Evolutionary conservation across 2,329 filamentous ascomycete species (phyloP).

Genomic region (Phaeosphaeriaceae sp.): DNA sequence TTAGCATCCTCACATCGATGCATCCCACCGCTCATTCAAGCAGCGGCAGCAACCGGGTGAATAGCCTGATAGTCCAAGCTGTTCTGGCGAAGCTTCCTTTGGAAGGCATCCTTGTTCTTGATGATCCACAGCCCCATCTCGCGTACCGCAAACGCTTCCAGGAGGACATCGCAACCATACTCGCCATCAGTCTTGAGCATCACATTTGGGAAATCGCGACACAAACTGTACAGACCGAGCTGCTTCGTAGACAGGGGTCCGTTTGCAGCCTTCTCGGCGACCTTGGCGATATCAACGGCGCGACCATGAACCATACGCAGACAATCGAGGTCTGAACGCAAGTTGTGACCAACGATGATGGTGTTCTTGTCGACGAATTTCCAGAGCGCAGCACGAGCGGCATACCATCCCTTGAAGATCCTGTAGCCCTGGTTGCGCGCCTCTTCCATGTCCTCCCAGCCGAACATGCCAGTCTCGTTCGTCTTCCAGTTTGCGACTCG

Average conservation of each 20-base stretch:
- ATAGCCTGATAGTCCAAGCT: slow-evolving; percentile 32
- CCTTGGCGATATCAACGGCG: slow-evolving; percentile 38
- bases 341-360: slow-evolving; percentile 44
- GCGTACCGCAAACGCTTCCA: slow-evolving; percentile 59
- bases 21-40: not conserved
- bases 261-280: slow-evolving; percentile 43
- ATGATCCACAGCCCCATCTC: slow-evolving; percentile 58
- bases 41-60: not conserved
- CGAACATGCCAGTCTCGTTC: slow-evolving; percentile 29
- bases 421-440: slow-evolving; percentile 37
- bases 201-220: slow-evolving; percentile 22
- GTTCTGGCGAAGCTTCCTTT: slow-evolving; percentile 45
- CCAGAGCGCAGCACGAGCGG: slow-evolving; percentile 38
- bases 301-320: slow-evolving; percentile 46
- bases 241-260: slow-evolving; percentile 40
- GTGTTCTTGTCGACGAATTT: slow-evolving; percentile 41
- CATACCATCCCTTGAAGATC: slow-evolving; percentile 42
- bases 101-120: slow-evolving; percentile 47
- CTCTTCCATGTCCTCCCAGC: slow-evolving; percentile 32
- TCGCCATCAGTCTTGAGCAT: slow-evolving; percentile 18
- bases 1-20: not conserved
- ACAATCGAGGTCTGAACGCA: slow-evolving; percentile 41
- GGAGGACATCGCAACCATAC: slow-evolving; percentile 56
- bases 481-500: slow-evolving; percentile 36
- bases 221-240: slow-evolving; percentile 39